These are phyloP conservation scores for Tolypocladium tundrense DNA, from an alignment of 2,329 filamentous ascomycete genomes.

Conservation along the genomic window DNA sequence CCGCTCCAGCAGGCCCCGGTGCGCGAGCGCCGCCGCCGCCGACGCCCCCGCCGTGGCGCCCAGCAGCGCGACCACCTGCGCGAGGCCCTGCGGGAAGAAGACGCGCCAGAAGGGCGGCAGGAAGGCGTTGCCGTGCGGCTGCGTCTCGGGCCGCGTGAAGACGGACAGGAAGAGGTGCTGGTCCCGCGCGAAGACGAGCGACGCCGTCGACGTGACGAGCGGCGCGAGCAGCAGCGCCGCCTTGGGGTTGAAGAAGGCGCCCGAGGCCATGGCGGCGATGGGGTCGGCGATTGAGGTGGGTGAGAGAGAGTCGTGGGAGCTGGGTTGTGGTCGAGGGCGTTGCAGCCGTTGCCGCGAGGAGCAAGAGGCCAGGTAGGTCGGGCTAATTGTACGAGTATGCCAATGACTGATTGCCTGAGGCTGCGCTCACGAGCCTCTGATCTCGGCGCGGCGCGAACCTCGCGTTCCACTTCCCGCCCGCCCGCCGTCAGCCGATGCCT, in stretches of 20 bases:
- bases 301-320: not conserved
- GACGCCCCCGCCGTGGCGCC: conserved; percentile 21
- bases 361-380: too few species aligned
- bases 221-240: conserved; percentile 31
- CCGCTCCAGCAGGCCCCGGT: conserved; percentile 11
- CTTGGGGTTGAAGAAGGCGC: conserved; percentile 25
- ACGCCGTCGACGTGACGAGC: conserved; percentile 34
- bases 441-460: not conserved
- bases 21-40: conserved; percentile 13
- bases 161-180: conserved; percentile 31
- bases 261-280: conserved; percentile 22
- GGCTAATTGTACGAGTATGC: too few species aligned
- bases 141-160: conserved; percentile 19
- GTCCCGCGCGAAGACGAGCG: conserved; percentile 33
- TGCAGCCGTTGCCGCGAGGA: too few species aligned
- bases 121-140: conserved; percentile 21
- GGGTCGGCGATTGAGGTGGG: not conserved
- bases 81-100: conserved; percentile 28
- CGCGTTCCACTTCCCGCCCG: not conserved
- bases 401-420: too few species aligned
- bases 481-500: not conserved
- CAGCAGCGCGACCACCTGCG: conserved; percentile 22
- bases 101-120: conserved; percentile 31
- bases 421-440: too few species aligned
- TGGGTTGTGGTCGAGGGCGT: not conserved